Base-by-base conservation (phyloP, 2,329 filamentous ascomycete species). In the Aspergillus novofumigatus region DNA sequence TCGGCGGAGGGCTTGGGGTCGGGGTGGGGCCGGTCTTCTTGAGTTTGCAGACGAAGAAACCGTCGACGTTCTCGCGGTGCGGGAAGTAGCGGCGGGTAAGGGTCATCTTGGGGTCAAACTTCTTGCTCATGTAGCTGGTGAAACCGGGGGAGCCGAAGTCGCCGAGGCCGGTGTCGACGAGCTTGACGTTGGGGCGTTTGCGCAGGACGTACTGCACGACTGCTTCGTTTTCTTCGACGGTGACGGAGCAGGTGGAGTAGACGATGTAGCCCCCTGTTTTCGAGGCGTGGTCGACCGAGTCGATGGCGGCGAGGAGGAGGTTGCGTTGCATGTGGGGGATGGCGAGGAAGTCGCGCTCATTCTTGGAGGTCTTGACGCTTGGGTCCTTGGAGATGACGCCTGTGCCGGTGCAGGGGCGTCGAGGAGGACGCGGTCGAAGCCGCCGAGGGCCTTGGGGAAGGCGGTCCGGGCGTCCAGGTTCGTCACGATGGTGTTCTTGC, bases 281-380 rank as follows among this genome's bases (percentile, higher is more conserved):
- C 75, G 88, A 92, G 52, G 86, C 80, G 72, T 97, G 92, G 73
- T 97, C 92, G 17, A 95, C 91, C 0, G 91, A 96, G 78, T 99
- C 94, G 62, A 99, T 96, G 51, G 94, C 94, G 7, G 92, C 86
- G 28, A 99, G 84, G 11, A 99, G 80, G 55, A 99, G 83, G 77
- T 97, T 92, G 76, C 97, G 97, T 76, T 99, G 94, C 58, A 91
- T 84, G 75, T 99, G 94, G 0, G 94, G 92, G 53, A 99, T 85
- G 69, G 89, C 86, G 75, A 97, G 85, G 80, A 99, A 99, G 75
- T 99, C 94, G 63, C 88, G 88, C 72, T 96, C 91, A 10, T 90
- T 95, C 82, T 97, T 97, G 81, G 97, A 97, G 25, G 93, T 97
- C 83, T 99, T 99, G 66, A 99, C 92, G 63, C 89, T 91, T 32